Evolutionary conservation across 2,329 filamentous ascomycete genomes (phyloP).

Genomic region (Lachnellula arida): DNA sequence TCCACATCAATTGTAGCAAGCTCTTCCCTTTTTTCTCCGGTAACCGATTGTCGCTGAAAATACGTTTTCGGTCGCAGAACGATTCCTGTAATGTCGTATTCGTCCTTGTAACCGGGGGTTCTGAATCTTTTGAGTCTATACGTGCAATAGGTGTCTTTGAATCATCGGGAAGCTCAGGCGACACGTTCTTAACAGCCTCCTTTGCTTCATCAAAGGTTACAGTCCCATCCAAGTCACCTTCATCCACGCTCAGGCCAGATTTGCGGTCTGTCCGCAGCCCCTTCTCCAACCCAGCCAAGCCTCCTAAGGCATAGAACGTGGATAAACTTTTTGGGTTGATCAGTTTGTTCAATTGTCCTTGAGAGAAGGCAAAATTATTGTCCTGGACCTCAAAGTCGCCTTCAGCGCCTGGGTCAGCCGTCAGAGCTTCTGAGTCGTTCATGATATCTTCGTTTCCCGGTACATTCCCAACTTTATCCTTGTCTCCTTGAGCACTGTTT

Average conservation of each 20-base stretch:
- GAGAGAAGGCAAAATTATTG: conserved; percentile 69
- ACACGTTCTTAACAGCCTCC: conserved; percentile 26
- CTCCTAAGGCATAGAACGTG: conserved; percentile 72
- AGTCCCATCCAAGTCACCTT: conserved; percentile 56
- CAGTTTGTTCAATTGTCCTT: conserved; percentile 70
- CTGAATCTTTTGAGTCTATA: conserved; percentile 17
- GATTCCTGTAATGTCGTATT: conserved; percentile 17
- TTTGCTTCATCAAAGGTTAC: conserved; percentile 63
- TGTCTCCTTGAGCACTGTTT: conserved; percentile 38
- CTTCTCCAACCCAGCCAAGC: conserved; percentile 66
- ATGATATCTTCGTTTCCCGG: conserved; percentile 43
- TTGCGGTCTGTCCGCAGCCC: conserved; percentile 63
- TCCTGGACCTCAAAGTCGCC: conserved; percentile 61
- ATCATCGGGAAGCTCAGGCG: conserved; percentile 12
- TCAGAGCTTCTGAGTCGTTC: conserved; percentile 41
- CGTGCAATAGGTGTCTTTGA: conserved; percentile 29
- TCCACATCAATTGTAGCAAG: conserved; percentile 68
- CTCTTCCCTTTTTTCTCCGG: conserved; percentile 65
- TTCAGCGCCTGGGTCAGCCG: conserved; percentile 67
- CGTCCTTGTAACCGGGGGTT: background rate
- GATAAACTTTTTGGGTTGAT: conserved; percentile 74
- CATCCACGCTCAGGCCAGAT: conserved; percentile 66
- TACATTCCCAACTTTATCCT: conserved; percentile 37
- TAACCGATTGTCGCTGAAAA: conserved; percentile 66
- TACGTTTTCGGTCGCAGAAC: conserved; percentile 61